Evolutionary conservation across 257 asterid species (phyloP).

Genomic region (Rhazya stricta): DNA sequence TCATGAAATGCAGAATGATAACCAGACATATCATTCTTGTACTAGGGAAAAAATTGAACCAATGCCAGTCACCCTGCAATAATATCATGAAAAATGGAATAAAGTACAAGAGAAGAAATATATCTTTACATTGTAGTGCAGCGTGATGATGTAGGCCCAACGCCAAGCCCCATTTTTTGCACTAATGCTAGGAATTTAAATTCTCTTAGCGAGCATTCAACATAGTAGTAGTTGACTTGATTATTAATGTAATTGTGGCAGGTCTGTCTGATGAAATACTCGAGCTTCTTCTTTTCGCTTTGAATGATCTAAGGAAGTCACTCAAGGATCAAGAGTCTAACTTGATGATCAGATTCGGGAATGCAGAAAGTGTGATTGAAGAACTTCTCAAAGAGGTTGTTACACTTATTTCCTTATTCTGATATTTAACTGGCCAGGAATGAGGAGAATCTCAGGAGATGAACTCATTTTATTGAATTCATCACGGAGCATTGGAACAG

Average conservation of each 20-base stretch:
- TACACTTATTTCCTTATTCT: conserved; percentile 31
- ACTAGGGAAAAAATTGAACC: background rate
- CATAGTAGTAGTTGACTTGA: background rate
- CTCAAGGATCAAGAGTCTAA: conserved; percentile 68
- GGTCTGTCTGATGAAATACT: conserved; percentile 80
- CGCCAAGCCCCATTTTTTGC: background rate
- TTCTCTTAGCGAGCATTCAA: background rate
- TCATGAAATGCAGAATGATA: background rate
- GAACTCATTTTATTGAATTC: conserved; percentile 37
- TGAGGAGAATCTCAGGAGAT: conserved; percentile 20
- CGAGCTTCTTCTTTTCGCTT: conserved; percentile 64
- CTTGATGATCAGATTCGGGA: conserved; percentile 80
- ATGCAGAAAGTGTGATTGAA: conserved; percentile 56
- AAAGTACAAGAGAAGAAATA: background rate
- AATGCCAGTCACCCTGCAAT: background rate
- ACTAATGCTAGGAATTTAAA: background rate
- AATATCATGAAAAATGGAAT: background rate
- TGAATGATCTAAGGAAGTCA: conserved; percentile 68
- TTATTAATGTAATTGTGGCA: conserved; percentile 22
- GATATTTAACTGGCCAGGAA: conserved; percentile 28
- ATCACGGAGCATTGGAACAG: conserved; percentile 51
- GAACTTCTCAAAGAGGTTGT: conserved; percentile 60
- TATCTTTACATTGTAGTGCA: background rate
- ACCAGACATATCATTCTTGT: background rate
- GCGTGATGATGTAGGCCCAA: background rate